Base-by-base conservation (phyloP, 768 basidiomycete species). In the Leccinum ochraceum region DNA sequence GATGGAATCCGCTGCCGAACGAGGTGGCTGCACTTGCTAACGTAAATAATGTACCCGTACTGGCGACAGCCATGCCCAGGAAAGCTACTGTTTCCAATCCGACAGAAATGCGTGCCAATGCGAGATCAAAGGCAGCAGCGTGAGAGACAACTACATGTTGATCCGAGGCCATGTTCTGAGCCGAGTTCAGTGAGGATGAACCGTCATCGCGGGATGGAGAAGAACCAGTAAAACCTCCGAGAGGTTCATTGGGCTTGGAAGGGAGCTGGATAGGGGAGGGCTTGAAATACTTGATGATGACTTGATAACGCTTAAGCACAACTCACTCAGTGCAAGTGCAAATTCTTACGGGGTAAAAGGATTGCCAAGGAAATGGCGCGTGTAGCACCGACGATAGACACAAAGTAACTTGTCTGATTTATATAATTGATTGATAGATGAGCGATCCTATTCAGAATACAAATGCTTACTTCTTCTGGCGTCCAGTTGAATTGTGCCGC, bases 341-440 rank as follows among this genome's bases (percentile, higher is more conserved):
- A 65, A 65, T 57, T 53, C 82, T 61, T 71, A 91, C 90, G 16
- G 10, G 91, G 91, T 6, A 92, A 72, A 36, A 89, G 67, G 16
- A 82, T 50, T 2, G 83, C 75, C 62, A 92, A 73, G 66, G 81
- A 81, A 2, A 83, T 4, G 0, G 88, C 87, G 4, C 88, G 81
- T 1, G 77, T 69, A 34, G 75, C 75, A 8, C 86, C 85, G 11
- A 85, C 67, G 11, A 82, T 65, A 59, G 84, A 87, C 11, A 90
- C 66, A 76, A 81, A 91, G 67, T 91, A 91, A n/a, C 89, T 89
- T n/a, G 86, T 70, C 90, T 91, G 58, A 28, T 51, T 30, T 11
- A 48, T 5, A 10, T 48, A 48, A n/a, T 44, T 28, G 17, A 58
- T 57, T 54, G 61, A 52, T 28, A 22, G 34, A 52, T 0, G 20